phyloP scores from a whole-genome alignment of 192 early-diverging fungal genomes.

The Umbelopsis vinacea region DNA sequence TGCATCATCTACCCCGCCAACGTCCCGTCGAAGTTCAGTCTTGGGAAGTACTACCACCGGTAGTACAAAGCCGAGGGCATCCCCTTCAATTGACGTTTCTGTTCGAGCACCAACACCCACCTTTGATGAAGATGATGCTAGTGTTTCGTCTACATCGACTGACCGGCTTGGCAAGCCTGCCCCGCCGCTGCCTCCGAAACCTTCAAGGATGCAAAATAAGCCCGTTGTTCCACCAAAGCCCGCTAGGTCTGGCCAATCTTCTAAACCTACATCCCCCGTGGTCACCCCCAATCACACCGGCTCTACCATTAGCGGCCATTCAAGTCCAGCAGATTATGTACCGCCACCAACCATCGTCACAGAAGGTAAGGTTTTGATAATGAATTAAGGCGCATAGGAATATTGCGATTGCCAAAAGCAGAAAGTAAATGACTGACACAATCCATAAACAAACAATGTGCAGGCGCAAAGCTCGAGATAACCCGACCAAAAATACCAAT shows the following conservation, averaged over 20 bases:
- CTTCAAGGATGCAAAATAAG: slow-evolving; percentile 50
- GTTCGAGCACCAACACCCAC: slow-evolving; percentile 5
- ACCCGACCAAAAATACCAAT: neutral
- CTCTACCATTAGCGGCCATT: neutral
- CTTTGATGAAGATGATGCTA: slow-evolving; percentile 17
- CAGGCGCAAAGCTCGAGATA: neutral
- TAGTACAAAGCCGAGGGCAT: slow-evolving; percentile 27
- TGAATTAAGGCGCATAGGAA: too few relatives aligned
- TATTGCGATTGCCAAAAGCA: too few relatives aligned
- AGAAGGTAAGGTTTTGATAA: neutral
- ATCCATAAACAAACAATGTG: neutral
- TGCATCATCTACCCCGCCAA: slow-evolving; percentile 9
- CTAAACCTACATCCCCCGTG: slow-evolving; percentile 15
- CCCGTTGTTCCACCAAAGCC: slow-evolving; percentile 63
- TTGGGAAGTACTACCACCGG: slow-evolving; percentile 22
- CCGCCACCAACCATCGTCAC: neutral
- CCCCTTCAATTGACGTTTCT: slow-evolving; percentile 20
- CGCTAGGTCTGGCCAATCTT: slow-evolving; percentile 24
- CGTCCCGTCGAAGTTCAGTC: slow-evolving; percentile 16
- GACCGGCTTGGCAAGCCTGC: slow-evolving; percentile 28
- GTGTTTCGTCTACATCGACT: slow-evolving; percentile 19
- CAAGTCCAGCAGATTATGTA: neutral
- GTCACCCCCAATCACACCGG: slow-evolving; percentile 14
- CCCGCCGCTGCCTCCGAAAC: slow-evolving; percentile 60
- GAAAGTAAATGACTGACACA: slow-evolving; percentile 3